These are phyloP conservation scores for Mycosarcoma maydis DNA, from an alignment of 1,284 basidiomycete species.

Conservation along the genomic window DNA sequence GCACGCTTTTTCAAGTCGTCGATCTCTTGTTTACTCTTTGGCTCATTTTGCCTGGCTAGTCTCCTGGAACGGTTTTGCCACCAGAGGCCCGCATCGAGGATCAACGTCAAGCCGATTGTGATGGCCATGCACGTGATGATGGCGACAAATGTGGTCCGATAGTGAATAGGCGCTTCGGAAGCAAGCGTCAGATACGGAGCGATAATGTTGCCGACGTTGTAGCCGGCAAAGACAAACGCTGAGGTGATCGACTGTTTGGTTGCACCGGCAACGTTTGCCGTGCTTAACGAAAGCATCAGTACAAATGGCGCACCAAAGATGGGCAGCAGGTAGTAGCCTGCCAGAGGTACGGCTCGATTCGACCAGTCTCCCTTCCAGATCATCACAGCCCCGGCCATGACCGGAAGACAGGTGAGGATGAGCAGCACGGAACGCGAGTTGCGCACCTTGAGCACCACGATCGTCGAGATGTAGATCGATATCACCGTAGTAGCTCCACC, in stretches of 20 bases:
- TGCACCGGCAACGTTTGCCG: slow-evolving; percentile 69
- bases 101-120: slow-evolving; percentile 38
- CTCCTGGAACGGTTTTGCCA: slow-evolving; percentile 35
- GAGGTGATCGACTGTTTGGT: slow-evolving; percentile 70
- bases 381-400: slow-evolving; percentile 69
- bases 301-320: slow-evolving; percentile 71
- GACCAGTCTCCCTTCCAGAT: slow-evolving; percentile 69
- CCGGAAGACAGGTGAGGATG: slow-evolving; percentile 69
- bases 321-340: slow-evolving; percentile 70
- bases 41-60: slow-evolving; percentile 11
- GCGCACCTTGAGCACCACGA: slow-evolving; percentile 66
- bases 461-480: slow-evolving; percentile 69
- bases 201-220: slow-evolving; percentile 58
- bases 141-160: slow-evolving; percentile 70
- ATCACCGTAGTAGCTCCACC: slow-evolving; percentile 69
- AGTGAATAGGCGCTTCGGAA: slow-evolving; percentile 66
- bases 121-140: slow-evolving; percentile 66
- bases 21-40: slow-evolving; percentile 17
- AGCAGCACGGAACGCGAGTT: slow-evolving; percentile 68
- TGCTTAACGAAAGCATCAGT: slow-evolving; percentile 68
- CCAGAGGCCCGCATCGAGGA: slow-evolving; percentile 36
- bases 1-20: slow-evolving; percentile 35
- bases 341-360: slow-evolving; percentile 69
- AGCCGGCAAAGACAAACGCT: slow-evolving; percentile 69
- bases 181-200: slow-evolving; percentile 65